These are phyloP conservation scores for Neonectria neomacrospora DNA, from an alignment of 2,329 filamentous ascomycete species.

Conservation along the genomic window DNA sequence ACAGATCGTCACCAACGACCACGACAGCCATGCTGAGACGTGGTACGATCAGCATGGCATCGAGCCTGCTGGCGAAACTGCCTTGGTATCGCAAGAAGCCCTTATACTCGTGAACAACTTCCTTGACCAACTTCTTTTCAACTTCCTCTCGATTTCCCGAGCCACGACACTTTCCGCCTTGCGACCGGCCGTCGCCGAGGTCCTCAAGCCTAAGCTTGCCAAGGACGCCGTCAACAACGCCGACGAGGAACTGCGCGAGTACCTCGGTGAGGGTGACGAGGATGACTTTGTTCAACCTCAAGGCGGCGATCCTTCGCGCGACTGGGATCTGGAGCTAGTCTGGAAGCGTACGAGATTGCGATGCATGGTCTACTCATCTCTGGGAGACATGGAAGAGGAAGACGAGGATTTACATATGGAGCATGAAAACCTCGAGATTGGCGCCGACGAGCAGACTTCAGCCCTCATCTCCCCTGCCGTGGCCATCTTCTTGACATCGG, in stretches of 20 bases:
- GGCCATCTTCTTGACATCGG: constrained; percentile 94
- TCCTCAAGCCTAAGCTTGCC: constrained; percentile 89
- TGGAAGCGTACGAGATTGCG: constrained; percentile 94
- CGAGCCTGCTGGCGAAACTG: constrained; percentile 73
- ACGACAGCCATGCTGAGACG: constrained; percentile 77
- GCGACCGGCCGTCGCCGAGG: constrained; percentile 84
- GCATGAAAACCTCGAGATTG: constrained; percentile 76
- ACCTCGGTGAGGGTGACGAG: constrained; percentile 81
- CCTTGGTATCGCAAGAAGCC: constrained; percentile 77
- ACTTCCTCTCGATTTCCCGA: constrained; percentile 82
- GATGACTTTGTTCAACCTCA: constrained; percentile 73
- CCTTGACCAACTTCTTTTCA: constrained; percentile 92
- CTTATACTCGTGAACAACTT: constrained; percentile 88
- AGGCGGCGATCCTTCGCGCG: constrained; percentile 59
- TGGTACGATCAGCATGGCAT: constrained; percentile 77
- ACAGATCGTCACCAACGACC: constrained; percentile 90
- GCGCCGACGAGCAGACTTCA: constrained; percentile 66
- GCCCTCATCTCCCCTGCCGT: constrained; percentile 87
- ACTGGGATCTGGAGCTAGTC: constrained; percentile 90
- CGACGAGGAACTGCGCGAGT: constrained; percentile 88
- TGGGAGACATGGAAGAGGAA: constrained; percentile 97
- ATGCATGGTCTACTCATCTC: constrained; percentile 97
- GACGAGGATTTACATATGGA: constrained; percentile 92
- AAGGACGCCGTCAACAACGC: constrained; percentile 84
- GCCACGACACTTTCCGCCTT: constrained; percentile 81